Evolutionary conservation across 78 protist species (phyloP), one percentile per base, ranked within the genome.

Genomic region (Dictyostelium firmibasis): DNA sequence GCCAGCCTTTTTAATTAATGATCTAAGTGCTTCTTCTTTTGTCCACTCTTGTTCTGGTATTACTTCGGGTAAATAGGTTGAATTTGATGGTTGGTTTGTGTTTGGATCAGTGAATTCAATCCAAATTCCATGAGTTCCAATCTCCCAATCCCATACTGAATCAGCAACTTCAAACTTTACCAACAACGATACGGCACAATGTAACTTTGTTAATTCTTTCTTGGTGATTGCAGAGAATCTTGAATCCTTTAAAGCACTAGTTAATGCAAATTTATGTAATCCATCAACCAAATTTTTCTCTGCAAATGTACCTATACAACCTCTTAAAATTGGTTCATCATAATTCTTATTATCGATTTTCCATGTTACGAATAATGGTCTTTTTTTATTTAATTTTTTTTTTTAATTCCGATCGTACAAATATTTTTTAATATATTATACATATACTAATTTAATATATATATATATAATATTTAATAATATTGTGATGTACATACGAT

Each of bases 361-460:
- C 97, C 97, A 96, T 35, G 97, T 96, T 47, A 96, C 97, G 72
- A 96, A 96, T 35, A 96, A 81, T 27, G 97, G 93, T 36, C 93
- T 87, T 33, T 33, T 72, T 14, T 72, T 11, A 33, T 72, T 27
- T 72, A 13, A 33, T 72, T 33, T 33, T 31, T 72, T 72, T 72
- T 72, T 25, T 31, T 33, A 70, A 8, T 14, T 70, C 9, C 7
- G 29, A 9, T n/a, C 31, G 3, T 25, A 9, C 72, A 62, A 23
- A 23, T 25, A 62, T 50, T 50, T 50, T 11, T 72, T 72, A 16
- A 33, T 72, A 72, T 72, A 72, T 72, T 29, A 20, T 11, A 27
- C 16, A 33, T 33, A 29, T 33, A 29, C 11, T 33, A 16, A 72
- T 33, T 16, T 14, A 20, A 7, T 0, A 29, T 84, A 44, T 83